Evolutionary conservation across 2,329 filamentous ascomycete genomes (phyloP).

Genomic region (Chaetothyriales sp.): DNA sequence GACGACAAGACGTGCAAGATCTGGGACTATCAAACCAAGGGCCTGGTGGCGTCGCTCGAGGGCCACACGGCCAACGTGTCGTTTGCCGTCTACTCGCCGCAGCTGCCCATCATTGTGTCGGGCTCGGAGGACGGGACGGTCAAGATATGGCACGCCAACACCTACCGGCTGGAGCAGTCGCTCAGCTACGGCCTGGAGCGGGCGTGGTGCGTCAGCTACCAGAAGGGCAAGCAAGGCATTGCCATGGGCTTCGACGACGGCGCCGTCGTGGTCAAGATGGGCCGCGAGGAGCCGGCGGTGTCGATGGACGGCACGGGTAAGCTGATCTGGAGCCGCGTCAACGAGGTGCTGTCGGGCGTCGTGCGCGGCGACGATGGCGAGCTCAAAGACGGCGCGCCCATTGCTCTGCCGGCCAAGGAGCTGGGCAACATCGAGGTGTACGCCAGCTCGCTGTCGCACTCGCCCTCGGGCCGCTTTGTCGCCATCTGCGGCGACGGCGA

Average conservation of each 20-base stretch:
- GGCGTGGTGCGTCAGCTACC: constrained; percentile 94
- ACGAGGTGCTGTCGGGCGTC: constrained; percentile 84
- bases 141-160: constrained; percentile 98
- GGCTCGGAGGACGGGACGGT: constrained; percentile 95
- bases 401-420: constrained; percentile 81
- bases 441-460: constrained; percentile 84
- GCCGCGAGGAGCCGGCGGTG: constrained; percentile 89
- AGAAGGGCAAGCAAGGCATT: constrained; percentile 84
- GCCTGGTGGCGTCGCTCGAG: constrained; percentile 87
- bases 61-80: constrained; percentile 97
- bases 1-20: constrained; percentile 96
- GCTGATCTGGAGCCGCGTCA: constrained; percentile 89
- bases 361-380: constrained; percentile 81
- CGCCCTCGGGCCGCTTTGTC: constrained; percentile 85
- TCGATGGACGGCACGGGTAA: constrained; percentile 96
- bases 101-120: constrained; percentile 91
- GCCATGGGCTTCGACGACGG: constrained; percentile 96
- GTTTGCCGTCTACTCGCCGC: constrained; percentile 94
- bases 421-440: constrained; percentile 89
- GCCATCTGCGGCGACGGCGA: constrained; percentile 90
- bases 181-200: constrained; percentile 91
- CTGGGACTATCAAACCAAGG: constrained; percentile 99
- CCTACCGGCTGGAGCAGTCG: constrained; percentile 89
- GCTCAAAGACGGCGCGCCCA: constrained; percentile 77
- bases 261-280: constrained; percentile 94